Percentiles rank a stretch among this genome's conserved stretches.
These are phyloP conservation scores for Termitomyces sp. DNA, from an alignment of 768 basidiomycete species.

Conservation along the genomic window DNA sequence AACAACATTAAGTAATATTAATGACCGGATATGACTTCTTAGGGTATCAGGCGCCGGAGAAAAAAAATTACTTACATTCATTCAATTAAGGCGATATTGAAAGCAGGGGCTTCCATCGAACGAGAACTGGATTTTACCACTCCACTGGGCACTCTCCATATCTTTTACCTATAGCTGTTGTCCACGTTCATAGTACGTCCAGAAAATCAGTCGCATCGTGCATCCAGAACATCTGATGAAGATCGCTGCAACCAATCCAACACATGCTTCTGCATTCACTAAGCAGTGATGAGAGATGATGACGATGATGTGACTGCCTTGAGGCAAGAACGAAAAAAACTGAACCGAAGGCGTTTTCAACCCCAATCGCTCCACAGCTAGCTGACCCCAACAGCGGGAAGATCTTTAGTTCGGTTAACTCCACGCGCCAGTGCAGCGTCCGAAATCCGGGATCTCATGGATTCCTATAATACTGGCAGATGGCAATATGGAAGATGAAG, in stretches of 20 bases:
- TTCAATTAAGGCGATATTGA: background rate
- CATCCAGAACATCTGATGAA: background rate
- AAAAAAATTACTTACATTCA: background rate
- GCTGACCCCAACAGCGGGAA: background rate
- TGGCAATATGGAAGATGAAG: background rate
- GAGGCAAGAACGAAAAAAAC: background rate
- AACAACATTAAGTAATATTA: background rate
- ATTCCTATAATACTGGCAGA: background rate
- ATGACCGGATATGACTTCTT: slow-evolving; percentile 1
- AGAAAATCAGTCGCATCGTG: no score
- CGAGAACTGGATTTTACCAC: background rate
- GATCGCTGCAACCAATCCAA: background rate
- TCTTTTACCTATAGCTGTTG: no score
- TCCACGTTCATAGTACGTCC: no score
- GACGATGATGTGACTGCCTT: background rate
- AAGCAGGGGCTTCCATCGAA: background rate
- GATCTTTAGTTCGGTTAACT: background rate
- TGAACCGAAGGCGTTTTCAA: no score
- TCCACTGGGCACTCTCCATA: background rate
- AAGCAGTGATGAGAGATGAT: background rate
- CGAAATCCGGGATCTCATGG: slow-evolving; percentile 2
- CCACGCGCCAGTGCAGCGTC: background rate
- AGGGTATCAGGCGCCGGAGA: background rate
- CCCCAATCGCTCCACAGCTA: background rate
- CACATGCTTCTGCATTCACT: background rate